phyloP scores from a whole-genome alignment of 2,329 filamentous ascomycete species.

The Cordyceps javanica region DNA sequence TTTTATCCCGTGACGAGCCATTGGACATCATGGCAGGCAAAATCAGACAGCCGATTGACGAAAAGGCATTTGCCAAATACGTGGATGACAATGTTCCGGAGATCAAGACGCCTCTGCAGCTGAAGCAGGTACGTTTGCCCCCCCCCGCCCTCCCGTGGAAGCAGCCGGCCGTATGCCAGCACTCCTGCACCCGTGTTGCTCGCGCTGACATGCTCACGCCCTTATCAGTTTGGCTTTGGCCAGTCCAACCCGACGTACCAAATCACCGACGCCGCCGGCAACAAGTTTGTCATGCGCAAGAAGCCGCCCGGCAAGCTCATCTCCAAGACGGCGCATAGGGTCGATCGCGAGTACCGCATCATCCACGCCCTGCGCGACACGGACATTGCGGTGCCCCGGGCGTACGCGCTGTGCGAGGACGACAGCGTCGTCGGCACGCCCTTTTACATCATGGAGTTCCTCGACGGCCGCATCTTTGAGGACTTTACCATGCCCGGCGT shows the following conservation, averaged over 20 bases:
- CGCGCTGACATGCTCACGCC: background rate
- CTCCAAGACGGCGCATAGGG: conserved; percentile 89
- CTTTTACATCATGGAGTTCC: conserved; percentile 96
- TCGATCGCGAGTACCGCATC: conserved; percentile 91
- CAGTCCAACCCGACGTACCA: conserved; percentile 98
- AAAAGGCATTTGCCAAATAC: conserved; percentile 72
- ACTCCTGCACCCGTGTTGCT: background rate
- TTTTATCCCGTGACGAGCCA: too few relatives aligned
- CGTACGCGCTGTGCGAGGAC: conserved; percentile 84
- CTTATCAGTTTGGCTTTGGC: conserved; percentile 92
- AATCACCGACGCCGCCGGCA: conserved; percentile 63
- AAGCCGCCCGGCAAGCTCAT: conserved; percentile 94
- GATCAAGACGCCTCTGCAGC: conserved; percentile 73
- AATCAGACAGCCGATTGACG: conserved; percentile 85
- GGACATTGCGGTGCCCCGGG: conserved; percentile 78
- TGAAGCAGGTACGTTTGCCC: conserved; percentile 67
- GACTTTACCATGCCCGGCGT: conserved; percentile 76
- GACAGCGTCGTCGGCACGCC: conserved; percentile 72
- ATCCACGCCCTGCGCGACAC: conserved; percentile 74
- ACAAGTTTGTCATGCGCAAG: conserved; percentile 86
- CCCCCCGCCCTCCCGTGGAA: too few relatives aligned
- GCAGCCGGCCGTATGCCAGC: background rate
- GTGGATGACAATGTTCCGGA: conserved; percentile 71
- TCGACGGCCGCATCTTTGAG: conserved; percentile 89
- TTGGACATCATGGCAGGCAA: conserved; percentile 64